Evolutionary conservation across 192 early-diverging fungal species (phyloP).

Genomic region (Fimicolochytrium jonesii): DNA sequence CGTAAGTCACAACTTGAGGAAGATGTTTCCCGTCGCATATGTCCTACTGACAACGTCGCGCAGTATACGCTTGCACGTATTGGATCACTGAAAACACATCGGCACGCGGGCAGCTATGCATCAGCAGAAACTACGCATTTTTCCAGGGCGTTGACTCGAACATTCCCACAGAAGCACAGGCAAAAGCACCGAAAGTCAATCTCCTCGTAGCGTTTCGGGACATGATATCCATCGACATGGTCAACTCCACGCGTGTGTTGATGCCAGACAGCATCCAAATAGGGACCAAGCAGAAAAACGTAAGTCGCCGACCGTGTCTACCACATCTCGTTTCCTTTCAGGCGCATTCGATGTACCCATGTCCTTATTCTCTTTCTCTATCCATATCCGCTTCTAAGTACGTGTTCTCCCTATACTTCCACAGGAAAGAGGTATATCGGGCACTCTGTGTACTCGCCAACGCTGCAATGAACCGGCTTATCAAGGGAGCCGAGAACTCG

Average conservation of each 20-base stretch:
- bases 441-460: constrained; percentile 36
- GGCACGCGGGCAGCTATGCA: constrained; percentile 36
- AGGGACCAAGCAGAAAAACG: constrained; percentile 26
- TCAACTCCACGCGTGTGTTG: constrained; percentile 39
- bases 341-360: background rate
- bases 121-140: constrained; percentile 40
- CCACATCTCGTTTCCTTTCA: too few species aligned
- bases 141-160: constrained; percentile 25
- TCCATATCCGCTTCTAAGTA: constrained; percentile 21
- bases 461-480: constrained; percentile 53
- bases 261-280: constrained; percentile 45
- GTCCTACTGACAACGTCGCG: too few species aligned
- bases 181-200: background rate
- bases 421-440: constrained; percentile 51
- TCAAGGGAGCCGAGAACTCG: constrained; percentile 55
- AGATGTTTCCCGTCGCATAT: too few species aligned
- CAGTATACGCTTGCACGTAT: constrained; percentile 44
- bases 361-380: constrained; percentile 2
- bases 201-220: constrained; percentile 38
- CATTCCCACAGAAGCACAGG: background rate
- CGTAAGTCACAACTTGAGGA: too few species aligned
- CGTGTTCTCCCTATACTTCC: constrained; percentile 43
- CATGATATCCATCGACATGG: constrained; percentile 35
- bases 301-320: too few species aligned
- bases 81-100: constrained; percentile 31